A percentile compares a stretch with the other conserved stretches of the same genome.
Evolutionary conservation across 208 protist species (phyloP).

Genomic region (Lotmaria passim): DNA sequence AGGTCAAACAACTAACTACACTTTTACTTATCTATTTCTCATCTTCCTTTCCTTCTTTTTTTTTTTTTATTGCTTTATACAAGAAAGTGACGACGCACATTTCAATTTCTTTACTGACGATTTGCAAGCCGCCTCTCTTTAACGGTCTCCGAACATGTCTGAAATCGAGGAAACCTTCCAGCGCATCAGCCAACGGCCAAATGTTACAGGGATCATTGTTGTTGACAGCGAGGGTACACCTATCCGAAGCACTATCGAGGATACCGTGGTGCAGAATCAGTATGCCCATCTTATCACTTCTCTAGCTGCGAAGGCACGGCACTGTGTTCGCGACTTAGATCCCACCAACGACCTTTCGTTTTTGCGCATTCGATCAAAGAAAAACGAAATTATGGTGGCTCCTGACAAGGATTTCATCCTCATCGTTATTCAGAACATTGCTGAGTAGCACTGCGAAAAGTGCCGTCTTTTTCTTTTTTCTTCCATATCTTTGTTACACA

Average conservation of each 20-base stretch:
- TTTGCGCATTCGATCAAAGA: conserved; percentile 95
- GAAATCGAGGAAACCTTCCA: conserved; percentile 96
- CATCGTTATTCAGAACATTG: conserved; percentile 92
- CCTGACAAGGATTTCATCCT: conserved; percentile 93
- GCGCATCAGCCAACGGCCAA: conserved; percentile 94
- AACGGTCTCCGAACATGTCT: conserved; percentile 53
- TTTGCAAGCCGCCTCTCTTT: not conserved
- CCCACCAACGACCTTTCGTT: conserved; percentile 97
- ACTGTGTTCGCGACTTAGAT: conserved; percentile 95
- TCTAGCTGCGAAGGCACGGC: conserved; percentile 92
- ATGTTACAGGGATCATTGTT: conserved; percentile 95
- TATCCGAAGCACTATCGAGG: conserved; percentile 91
- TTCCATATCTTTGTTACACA: too few species aligned
- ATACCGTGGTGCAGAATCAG: conserved; percentile 89
- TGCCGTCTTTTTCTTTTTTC: conserved; percentile 11
- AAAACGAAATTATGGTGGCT: conserved; percentile 97
- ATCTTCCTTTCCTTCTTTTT: conserved; percentile 2
- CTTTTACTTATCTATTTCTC: conserved; percentile 26
- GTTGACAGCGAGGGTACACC: conserved; percentile 93
- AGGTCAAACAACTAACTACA: too few species aligned
- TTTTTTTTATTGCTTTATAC: conserved; percentile 13
- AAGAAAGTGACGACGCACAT: not conserved
- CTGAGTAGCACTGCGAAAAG: conserved; percentile 26
- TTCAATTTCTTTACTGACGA: too few species aligned
- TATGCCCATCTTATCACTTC: conserved; percentile 95